Base-by-base conservation (phyloP, 768 basidiomycete species). In the Naganishia vaughanmartiniae region DNA sequence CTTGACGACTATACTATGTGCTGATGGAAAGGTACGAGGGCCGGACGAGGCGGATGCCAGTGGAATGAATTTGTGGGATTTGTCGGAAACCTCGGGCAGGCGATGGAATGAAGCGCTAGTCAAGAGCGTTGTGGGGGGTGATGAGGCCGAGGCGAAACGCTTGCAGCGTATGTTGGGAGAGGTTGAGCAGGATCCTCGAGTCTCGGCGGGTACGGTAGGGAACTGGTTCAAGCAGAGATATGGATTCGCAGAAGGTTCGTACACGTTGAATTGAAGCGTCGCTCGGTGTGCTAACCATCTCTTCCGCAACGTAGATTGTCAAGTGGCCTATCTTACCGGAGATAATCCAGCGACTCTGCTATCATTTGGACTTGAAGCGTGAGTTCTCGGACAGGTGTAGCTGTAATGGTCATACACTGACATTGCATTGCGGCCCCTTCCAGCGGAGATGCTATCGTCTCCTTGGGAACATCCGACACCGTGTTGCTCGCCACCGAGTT, bases 261-360 rank as follows among this genome's bases (percentile, higher is more conserved):
- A 39, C 31, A 26, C 24, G 28, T 48, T 19, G 24, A 58, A 42
- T 68, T 68, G n/a, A 4, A 46, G 15, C 15, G 30, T 30, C 55
- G 24, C 31, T 26, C 4, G 19, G 2, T 7, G 9, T 57, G 55
- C 55, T 57, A 21, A 57, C 5, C 21, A 5, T 10, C 19, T n/a
- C 31, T 6, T 19, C 36, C 36, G 12, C 15, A 36, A 66, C 71
- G 12, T 51, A 88, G 91, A 89, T 15, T 93, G 91, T 76, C 83
- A 87, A 54, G 85, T 95, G 60, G 89, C 89, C 3, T 89, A 91
- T 0, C 92, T 93, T 77, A 92, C 91, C 0, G 92, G 92, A 4
- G 92, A 95, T 78, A 95, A 95, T 79, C 90, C 91, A 7, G 89
- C 90, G 4, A 90, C 91, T 15, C 87, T 92, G 66, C 85, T 90